These are phyloP conservation scores for Mikania micrantha DNA, from an alignment of 129 eudicot species.

Conservation along the genomic window DNA sequence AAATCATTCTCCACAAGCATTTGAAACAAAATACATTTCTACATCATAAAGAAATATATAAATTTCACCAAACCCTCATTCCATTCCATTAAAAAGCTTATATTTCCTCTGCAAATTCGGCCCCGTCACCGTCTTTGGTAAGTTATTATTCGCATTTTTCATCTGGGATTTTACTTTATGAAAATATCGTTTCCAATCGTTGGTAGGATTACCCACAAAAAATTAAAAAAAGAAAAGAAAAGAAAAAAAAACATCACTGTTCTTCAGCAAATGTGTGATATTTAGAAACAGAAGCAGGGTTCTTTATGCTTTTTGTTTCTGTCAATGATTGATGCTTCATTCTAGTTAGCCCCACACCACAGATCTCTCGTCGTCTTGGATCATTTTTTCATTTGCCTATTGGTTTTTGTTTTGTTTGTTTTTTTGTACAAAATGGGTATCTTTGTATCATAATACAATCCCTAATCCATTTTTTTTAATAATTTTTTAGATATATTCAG, in stretches of 20 bases:
- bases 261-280: constrained; percentile 14
- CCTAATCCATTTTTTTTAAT: not conserved
- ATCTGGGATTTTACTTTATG: constrained; percentile 12
- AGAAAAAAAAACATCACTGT: constrained; percentile 21
- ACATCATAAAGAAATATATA: constrained; percentile 8
- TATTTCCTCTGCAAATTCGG: constrained; percentile 31
- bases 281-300: constrained; percentile 18
- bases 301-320: constrained; percentile 6
- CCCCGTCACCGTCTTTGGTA: constrained; percentile 37
- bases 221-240: no score
- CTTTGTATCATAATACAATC: no score
- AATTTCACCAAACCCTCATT: constrained; percentile 24
- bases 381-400: not conserved
- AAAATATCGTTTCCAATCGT: constrained; percentile 10
- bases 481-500: not conserved
- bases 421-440: not conserved
- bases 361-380: constrained; percentile 14
- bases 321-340: constrained; percentile 17
- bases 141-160: constrained; percentile 24
- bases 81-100: constrained; percentile 26
- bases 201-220: constrained; percentile 16
- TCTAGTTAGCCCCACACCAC: constrained; percentile 10
- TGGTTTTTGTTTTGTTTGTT: not conserved
- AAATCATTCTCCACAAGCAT: not conserved
- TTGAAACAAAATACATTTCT: not conserved